These are phyloP conservation scores for Metschnikowia henanensis DNA, from an alignment of 805 yeast genomes.

Conservation along the genomic window DNA sequence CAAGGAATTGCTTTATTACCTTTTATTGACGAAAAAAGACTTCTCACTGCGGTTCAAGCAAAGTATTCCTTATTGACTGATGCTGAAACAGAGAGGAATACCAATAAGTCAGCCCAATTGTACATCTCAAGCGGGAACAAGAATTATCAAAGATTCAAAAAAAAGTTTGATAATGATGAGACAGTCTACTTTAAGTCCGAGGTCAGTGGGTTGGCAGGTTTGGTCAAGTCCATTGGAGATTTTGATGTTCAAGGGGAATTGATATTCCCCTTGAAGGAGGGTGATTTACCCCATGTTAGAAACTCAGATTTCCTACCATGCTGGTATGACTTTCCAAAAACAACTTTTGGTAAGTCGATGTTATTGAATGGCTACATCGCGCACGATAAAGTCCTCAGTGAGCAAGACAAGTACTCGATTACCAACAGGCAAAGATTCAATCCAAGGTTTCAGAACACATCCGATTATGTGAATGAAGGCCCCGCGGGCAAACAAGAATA, in stretches of 20 bases:
- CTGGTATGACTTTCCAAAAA: constrained; percentile 61
- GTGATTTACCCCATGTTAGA: constrained; percentile 45
- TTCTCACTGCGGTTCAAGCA: constrained; percentile 62
- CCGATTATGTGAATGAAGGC: constrained; percentile 39
- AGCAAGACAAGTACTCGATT: constrained; percentile 66
- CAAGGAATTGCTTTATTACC: constrained; percentile 91
- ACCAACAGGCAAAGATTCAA: constrained; percentile 39
- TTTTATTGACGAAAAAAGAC: constrained; percentile 80
- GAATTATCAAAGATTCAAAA: constrained; percentile 41
- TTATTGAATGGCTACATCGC: constrained; percentile 76
- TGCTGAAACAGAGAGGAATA: constrained; percentile 69
- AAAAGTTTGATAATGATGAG: constrained; percentile 35
- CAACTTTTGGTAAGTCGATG: constrained; percentile 73
- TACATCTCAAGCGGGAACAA: constrained; percentile 65
- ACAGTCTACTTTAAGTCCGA: constrained; percentile 46
- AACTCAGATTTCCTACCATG: constrained; percentile 42
- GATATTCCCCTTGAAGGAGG: constrained; percentile 48
- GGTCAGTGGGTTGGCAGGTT: constrained; percentile 61
- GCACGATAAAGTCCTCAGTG: constrained; percentile 57
- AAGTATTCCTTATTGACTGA: constrained; percentile 65
- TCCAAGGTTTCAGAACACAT: constrained; percentile 16
- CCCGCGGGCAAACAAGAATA: constrained; percentile 37
- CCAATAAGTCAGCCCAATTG: constrained; percentile 67
- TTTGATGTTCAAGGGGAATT: constrained; percentile 38
- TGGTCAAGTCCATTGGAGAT: constrained; percentile 34